Evolutionary conservation across 1,284 basidiomycete genomes (phyloP).

Genomic region (Exobasidium rhododendri): DNA sequence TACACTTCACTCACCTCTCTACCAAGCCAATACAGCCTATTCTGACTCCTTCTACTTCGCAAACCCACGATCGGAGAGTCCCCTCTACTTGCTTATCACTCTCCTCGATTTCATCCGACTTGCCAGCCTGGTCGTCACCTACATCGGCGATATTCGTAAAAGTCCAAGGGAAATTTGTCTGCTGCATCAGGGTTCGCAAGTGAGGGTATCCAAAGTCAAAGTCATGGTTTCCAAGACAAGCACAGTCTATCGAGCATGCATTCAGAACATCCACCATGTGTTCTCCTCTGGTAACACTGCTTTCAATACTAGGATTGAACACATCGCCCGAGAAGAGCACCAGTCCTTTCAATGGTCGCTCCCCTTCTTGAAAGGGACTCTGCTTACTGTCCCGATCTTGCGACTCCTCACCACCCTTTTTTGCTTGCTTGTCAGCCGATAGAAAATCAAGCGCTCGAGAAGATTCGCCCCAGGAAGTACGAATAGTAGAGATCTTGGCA

Average conservation of each 20-base stretch:
- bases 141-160: slow-evolving; percentile 58
- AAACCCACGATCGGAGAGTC: slow-evolving; percentile 57
- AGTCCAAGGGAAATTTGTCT: slow-evolving; percentile 25
- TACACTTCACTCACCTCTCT: slow-evolving; percentile 60
- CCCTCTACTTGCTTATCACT: slow-evolving; percentile 33
- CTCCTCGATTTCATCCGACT: slow-evolving; percentile 58
- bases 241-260: slow-evolving; percentile 33
- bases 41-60: slow-evolving; percentile 67
- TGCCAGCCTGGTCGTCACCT: slow-evolving; percentile 49
- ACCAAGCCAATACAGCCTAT: slow-evolving; percentile 79
- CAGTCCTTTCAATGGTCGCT: slow-evolving; percentile 60
- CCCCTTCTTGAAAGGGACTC: background rate
- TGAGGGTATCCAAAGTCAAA: slow-evolving; percentile 37
- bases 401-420: slow-evolving; percentile 20
- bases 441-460: slow-evolving; percentile 11
- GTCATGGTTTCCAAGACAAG: slow-evolving; percentile 62
- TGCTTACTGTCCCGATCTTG: background rate
- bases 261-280: slow-evolving; percentile 69
- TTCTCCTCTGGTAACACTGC: slow-evolving; percentile 79
- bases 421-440: slow-evolving; percentile 16
- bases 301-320: slow-evolving; percentile 74
- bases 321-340: slow-evolving; percentile 80
- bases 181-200: slow-evolving; percentile 24
- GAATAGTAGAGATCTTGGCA: slow-evolving; percentile 43
- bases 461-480: slow-evolving; percentile 33